Conservation (phyloP, 805 yeast species). For the Yarrowia keelungensis region DNA sequence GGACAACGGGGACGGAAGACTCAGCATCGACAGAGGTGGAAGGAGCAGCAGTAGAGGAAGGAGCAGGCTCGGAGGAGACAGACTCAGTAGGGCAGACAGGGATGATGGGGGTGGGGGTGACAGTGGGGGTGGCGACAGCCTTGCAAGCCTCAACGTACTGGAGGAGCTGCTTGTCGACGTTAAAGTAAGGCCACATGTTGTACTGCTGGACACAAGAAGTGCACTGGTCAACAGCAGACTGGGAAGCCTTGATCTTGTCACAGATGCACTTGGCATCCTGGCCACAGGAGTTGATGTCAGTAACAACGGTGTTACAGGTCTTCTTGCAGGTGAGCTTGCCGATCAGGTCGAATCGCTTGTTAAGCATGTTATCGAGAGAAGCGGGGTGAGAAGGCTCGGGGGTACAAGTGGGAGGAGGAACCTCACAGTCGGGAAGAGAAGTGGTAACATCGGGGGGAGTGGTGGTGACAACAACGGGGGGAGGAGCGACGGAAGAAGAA, state of each 20-base stretch:
- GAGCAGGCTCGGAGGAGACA: constrained; percentile 75
- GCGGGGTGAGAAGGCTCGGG: constrained; percentile 32
- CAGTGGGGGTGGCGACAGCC: constrained; percentile 66
- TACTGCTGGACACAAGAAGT: constrained; percentile 33
- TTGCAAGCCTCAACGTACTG: constrained; percentile 37
- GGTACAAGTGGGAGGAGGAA: constrained; percentile 36
- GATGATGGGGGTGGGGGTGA: constrained; percentile 80
- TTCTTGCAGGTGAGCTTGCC: constrained; percentile 35
- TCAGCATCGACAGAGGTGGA: constrained; percentile 62
- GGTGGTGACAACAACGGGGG: constrained; percentile 31
- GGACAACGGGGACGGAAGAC: constrained; percentile 47
- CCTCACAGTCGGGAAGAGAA: constrained; percentile 30
- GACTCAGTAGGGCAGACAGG: constrained; percentile 69
- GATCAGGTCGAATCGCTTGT: constrained; percentile 34
- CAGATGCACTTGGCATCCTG: constrained; percentile 31
- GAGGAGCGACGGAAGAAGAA: constrained; percentile 20
- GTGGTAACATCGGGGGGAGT: constrained; percentile 15
- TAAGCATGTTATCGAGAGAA: constrained; percentile 31
- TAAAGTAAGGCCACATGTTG: constrained; percentile 33
- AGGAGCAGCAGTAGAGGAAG: constrained; percentile 84
- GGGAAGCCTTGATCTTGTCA: constrained; percentile 11
- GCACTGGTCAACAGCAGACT: constrained; percentile 32
- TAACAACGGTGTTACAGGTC: constrained; percentile 31
- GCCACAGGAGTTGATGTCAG: constrained; percentile 14
- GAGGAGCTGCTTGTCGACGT: constrained; percentile 34